Base-by-base conservation (phyloP, 345 rosid genomes). In the Bruguiera sexangula region DNA sequence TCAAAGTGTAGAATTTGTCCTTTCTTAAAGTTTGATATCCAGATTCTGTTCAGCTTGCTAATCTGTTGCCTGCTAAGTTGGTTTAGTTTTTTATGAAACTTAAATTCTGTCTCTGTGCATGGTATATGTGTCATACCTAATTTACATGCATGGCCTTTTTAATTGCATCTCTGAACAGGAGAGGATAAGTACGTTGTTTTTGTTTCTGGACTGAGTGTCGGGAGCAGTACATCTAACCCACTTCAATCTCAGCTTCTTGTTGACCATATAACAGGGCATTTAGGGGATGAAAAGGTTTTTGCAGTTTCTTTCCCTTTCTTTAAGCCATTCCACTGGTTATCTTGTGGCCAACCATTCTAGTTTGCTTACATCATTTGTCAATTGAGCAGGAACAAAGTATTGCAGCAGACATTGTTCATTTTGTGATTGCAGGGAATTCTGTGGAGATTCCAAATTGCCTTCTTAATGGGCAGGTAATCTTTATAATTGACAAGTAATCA, bases 221-320 rank as follows among this genome's bases (percentile, higher is more conserved):
- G 99, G 55, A 85, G 87, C 78, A 79, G 73, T 63, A 73, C 64
- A 58, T 88, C 89, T 70, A 90, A 88, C 67, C 99, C 99, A 51
- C 94, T 95, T 58, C 89, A 82, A 63, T 85, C 81, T 81, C 99
- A 92, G 87, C 97, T 92, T 84, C 93, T 95, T 76, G 87, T 95
- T 67, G 99, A 95, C 80, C 98, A 92, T 72, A 84, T 95, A 81
- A 92, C 94, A 27, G 99, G 98, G 52, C 89, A 95, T 83, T 81
- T 90, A 19, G 93, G 96, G 65, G 92, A 95, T 75, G 96, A 90
- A 66, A 76, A 87, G 98, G 99, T 92, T 80, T 54, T 58, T 54
- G 43, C 62, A 46, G 48, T 66, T 58, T 77, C 69, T 66, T 53
- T 43, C 64, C 62, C 71, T 71, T 64, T 37, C 1, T 73, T 36